Conservation (phyloP, 768 basidiomycete genomes). For the Polyporus arcularius region DNA sequence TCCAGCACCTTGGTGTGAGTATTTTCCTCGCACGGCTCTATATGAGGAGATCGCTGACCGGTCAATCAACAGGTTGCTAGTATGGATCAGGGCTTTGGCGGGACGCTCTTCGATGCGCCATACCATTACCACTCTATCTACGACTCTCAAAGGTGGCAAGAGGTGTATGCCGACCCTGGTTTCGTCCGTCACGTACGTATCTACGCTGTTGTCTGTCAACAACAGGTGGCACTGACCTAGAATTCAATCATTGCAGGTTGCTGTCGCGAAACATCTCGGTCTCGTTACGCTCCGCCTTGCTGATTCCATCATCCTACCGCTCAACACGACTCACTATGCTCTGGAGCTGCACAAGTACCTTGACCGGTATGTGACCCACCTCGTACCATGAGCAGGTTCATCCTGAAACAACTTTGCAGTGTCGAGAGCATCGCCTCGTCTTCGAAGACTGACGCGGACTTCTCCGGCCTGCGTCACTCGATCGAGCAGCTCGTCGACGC, state of each 20-base stretch:
- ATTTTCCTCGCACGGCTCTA: constrained; percentile 16
- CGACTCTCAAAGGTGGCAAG: constrained; percentile 61
- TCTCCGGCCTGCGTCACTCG: constrained; percentile 25
- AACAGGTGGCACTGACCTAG: background rate
- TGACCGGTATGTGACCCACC: constrained; percentile 1
- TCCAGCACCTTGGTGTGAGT: constrained; percentile 74
- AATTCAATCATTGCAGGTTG: constrained; percentile 37
- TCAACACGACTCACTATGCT: constrained; percentile 72
- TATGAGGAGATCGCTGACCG: constrained; percentile 24
- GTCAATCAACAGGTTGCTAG: constrained; percentile 40
- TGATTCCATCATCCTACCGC: constrained; percentile 55
- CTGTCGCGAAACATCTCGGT: constrained; percentile 58
- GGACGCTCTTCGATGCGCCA: constrained; percentile 42
- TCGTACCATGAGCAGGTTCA: background rate
- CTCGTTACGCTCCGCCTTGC: constrained; percentile 53
- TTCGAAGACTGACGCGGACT: constrained; percentile 18
- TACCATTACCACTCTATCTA: constrained; percentile 67
- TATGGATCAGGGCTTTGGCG: constrained; percentile 37
- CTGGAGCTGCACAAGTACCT: constrained; percentile 35
- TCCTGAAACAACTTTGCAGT: constrained; percentile 9
- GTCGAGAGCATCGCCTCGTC: constrained; percentile 24
- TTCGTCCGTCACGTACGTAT: constrained; percentile 57
- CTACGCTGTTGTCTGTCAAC: no score
- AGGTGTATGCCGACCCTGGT: constrained; percentile 61
- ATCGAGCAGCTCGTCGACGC: constrained; percentile 26